Evolutionary conservation across 1,139 yeast species (phyloP), one percentile per base, ranked within the genome.

Genomic region (Pichia sp.): DNA sequence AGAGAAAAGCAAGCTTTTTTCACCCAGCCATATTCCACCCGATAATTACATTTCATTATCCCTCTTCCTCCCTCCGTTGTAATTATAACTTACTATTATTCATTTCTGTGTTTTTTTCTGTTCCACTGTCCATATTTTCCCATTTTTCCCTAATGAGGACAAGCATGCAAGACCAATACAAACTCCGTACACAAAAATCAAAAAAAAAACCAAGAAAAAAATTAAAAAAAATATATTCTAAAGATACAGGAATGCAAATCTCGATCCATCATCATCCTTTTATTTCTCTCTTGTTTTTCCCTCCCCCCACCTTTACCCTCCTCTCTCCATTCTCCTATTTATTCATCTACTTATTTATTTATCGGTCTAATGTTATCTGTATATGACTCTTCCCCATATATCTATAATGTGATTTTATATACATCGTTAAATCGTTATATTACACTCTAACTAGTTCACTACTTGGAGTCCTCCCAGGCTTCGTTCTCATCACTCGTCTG

Each of bases 401-500:
- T 36, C 41, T 36, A 36, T 36, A 36, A 36, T 36, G 16, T 36
- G 41, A 36, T 13, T 36, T 36, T 36, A 36, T 36, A 36, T 36
- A 36, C 36, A 32, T 32, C 13, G 36, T 32, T 32, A 32, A 10
- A 8, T 36, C 41, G 41, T 36, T 36, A 36, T 36, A 36, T n/a
- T 36, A 36, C 41, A 36, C 41, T 11, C 41, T 36, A 36, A 36
- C 41, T 32, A 32, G 34, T 8, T 11, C n/a, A n/a, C n/a, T n/a
- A n/a, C n/a, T n/a, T n/a, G n/a, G n/a, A n/a, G n/a, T n/a, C n/a
- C n/a, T n/a, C n/a, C n/a, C n/a, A n/a, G n/a, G n/a, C n/a, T n/a
- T n/a, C n/a, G n/a, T n/a, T n/a, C n/a, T n/a, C n/a, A 23, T 23
- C 26, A 23, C 41, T 58, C 56, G 42, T 55, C 58, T 5, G 50